These are phyloP conservation scores for Neofusicoccum cordaticola DNA, from an alignment of 2,329 filamentous ascomycete species.

Conservation along the genomic window DNA sequence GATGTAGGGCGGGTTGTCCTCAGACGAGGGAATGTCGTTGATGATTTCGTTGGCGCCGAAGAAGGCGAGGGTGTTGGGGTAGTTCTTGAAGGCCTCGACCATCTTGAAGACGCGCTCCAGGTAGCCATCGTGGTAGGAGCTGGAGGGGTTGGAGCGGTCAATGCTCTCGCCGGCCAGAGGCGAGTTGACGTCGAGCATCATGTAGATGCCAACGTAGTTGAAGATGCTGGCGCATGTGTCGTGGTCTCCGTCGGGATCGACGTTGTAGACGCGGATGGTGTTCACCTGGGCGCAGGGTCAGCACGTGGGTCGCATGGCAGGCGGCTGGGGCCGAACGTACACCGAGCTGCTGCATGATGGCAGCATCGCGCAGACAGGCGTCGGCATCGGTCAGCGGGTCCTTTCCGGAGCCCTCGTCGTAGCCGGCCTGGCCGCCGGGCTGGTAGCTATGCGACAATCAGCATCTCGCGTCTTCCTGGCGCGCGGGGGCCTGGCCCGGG, in stretches of 20 bases:
- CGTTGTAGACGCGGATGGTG: constrained; percentile 64
- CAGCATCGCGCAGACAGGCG: constrained; percentile 60
- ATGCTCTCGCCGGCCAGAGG: constrained; percentile 56
- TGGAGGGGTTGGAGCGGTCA: constrained; percentile 54
- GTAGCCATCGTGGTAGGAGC: constrained; percentile 56
- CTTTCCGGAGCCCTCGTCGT: constrained; percentile 46
- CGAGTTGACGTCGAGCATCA: constrained; percentile 65
- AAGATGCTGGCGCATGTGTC: constrained; percentile 63
- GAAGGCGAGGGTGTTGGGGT: constrained; percentile 64
- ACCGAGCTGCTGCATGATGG: constrained; percentile 61
- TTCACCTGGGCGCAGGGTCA: constrained; percentile 46
- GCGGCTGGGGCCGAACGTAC: constrained; percentile 32
- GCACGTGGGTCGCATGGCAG: neutral
- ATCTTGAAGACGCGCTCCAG: constrained; percentile 59
- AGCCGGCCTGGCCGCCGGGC: constrained; percentile 59
- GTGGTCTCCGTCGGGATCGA: constrained; percentile 59
- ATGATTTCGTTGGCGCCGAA: constrained; percentile 69
- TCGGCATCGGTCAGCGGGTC: constrained; percentile 59
- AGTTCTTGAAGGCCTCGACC: constrained; percentile 65
- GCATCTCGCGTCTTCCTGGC: neutral
- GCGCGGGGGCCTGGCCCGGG: neutral
- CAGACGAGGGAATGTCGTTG: constrained; percentile 54
- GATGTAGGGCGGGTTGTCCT: constrained; percentile 57
- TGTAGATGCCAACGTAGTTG: constrained; percentile 64
- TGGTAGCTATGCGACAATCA: constrained; percentile 50